Evolutionary conservation across 1,284 basidiomycete species (phyloP).

Genomic region (Filobasidium uniguttulatum): DNA sequence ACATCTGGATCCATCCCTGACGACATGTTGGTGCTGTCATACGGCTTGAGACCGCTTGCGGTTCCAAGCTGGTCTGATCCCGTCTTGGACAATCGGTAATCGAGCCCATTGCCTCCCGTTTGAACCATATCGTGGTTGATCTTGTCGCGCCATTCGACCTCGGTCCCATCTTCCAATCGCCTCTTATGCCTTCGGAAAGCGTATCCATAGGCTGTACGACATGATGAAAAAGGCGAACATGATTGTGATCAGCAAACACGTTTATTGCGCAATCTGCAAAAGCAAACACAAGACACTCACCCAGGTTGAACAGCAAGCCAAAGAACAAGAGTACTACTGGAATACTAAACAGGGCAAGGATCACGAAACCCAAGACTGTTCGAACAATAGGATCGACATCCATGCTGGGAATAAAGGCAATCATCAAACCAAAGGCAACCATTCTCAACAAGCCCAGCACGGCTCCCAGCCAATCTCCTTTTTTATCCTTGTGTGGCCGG

Average conservation of each 20-base stretch:
- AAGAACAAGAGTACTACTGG: conserved; percentile 48
- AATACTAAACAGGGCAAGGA: conserved; percentile 33
- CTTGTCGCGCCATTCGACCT: conserved; percentile 19
- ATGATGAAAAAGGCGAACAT: neutral
- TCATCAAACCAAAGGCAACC: conserved; percentile 30
- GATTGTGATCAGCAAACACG: neutral
- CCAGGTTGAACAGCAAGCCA: conserved; percentile 71
- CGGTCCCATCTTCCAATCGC: conserved; percentile 32
- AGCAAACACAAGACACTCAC: conserved; percentile 37
- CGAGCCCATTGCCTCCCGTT: neutral
- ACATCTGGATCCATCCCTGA: neutral
- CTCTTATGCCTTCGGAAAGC: conserved; percentile 28
- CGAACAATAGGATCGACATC: conserved; percentile 26
- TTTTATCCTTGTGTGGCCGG: conserved; percentile 35
- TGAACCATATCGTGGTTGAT: neutral
- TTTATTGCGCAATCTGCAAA: neutral
- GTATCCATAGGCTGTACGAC: conserved; percentile 25
- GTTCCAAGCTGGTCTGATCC: neutral
- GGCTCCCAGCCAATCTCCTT: conserved; percentile 33
- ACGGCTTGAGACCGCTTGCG: neutral
- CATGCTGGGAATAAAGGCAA: conserved; percentile 33
- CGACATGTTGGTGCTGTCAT: too few relatives aligned
- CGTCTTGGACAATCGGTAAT: neutral
- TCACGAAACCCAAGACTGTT: conserved; percentile 34
- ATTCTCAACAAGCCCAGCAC: conserved; percentile 29